Conservation (phyloP, 768 basidiomycete genomes). For the Rickenella mellea region DNA sequence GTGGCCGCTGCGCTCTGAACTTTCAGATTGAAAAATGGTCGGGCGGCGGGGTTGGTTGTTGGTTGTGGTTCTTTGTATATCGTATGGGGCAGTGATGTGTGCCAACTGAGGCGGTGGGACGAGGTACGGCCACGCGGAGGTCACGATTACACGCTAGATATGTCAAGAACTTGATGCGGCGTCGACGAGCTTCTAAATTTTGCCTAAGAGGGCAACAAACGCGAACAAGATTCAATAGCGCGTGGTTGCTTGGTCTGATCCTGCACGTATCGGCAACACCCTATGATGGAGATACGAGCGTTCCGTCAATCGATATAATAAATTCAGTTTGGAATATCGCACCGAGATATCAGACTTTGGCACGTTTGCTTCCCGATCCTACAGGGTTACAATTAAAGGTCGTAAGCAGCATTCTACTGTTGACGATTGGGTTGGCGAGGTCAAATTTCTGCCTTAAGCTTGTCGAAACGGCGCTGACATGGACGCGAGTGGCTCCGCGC, state of each 20-base stretch:
- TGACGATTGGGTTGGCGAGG: slow-evolving; percentile 45
- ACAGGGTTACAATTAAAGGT: slow-evolving; percentile 48
- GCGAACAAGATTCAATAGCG: slow-evolving; percentile 25
- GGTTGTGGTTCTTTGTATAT: slow-evolving; percentile 22
- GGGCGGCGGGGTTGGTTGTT: slow-evolving; percentile 9
- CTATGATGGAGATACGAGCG: too few relatives aligned
- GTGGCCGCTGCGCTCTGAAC: slow-evolving; percentile 32
- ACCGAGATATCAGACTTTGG: too few relatives aligned
- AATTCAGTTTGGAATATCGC: too few relatives aligned
- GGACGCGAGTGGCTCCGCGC: too few relatives aligned
- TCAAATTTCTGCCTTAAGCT: too few relatives aligned
- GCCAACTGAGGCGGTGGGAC: slow-evolving; percentile 14
- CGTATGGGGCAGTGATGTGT: slow-evolving; percentile 18
- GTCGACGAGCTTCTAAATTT: slow-evolving; percentile 11
- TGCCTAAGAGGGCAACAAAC: slow-evolving; percentile 25
- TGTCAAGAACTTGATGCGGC: slow-evolving; percentile 15
- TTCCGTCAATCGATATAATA: too few relatives aligned
- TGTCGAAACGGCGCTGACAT: too few relatives aligned
- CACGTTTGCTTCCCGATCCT: slow-evolving; percentile 44
- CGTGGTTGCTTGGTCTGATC: slow-evolving; percentile 23
- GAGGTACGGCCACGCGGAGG: slow-evolving; percentile 19
- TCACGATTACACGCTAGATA: slow-evolving; percentile 23
- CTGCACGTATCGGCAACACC: slow-evolving; percentile 17
- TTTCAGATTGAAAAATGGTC: slow-evolving; percentile 22
- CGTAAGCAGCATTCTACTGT: slow-evolving; percentile 41